Conservation (phyloP, 306 rosid species). For the Urtica urens region DNA sequence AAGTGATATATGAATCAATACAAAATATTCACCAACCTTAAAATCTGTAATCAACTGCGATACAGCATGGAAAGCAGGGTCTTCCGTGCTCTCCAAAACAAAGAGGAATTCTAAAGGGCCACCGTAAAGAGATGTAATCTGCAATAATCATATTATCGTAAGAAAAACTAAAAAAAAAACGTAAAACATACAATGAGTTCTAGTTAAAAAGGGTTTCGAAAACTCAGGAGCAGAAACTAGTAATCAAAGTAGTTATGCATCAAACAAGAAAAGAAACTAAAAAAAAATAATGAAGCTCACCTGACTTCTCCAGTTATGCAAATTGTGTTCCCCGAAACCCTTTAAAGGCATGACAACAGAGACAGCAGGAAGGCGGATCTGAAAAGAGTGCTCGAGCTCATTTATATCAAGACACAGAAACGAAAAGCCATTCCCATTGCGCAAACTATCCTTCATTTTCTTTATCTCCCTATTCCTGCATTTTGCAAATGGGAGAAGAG, state of each 20-base stretch:
- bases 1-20: neutral
- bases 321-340: slow-evolving; percentile 98
- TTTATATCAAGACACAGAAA: slow-evolving; percentile 66
- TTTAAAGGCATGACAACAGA: slow-evolving; percentile 85
- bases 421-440: slow-evolving; percentile 57
- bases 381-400: slow-evolving; percentile 81
- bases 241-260: no score
- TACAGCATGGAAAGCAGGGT: slow-evolving; percentile 67
- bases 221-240: neutral
- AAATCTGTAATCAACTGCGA: slow-evolving; percentile 51
- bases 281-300: slow-evolving; percentile 24
- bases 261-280: neutral
- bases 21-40: slow-evolving; percentile 32
- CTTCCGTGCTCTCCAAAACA: slow-evolving; percentile 77
- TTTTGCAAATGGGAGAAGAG: slow-evolving; percentile 3
- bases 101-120: slow-evolving; percentile 88
- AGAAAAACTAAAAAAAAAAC: slow-evolving; percentile 5
- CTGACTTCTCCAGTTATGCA: slow-evolving; percentile 94
- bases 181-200: neutral
- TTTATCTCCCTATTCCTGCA: slow-evolving; percentile 74
- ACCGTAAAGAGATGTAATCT: slow-evolving; percentile 96
- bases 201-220: slow-evolving; percentile 9
- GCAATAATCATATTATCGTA: slow-evolving; percentile 22
- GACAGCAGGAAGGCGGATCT: slow-evolving; percentile 68
- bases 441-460: slow-evolving; percentile 42